These are phyloP conservation scores for Penicillium sp. DNA, from an alignment of 2,329 filamentous ascomycete species.

Conservation along the genomic window DNA sequence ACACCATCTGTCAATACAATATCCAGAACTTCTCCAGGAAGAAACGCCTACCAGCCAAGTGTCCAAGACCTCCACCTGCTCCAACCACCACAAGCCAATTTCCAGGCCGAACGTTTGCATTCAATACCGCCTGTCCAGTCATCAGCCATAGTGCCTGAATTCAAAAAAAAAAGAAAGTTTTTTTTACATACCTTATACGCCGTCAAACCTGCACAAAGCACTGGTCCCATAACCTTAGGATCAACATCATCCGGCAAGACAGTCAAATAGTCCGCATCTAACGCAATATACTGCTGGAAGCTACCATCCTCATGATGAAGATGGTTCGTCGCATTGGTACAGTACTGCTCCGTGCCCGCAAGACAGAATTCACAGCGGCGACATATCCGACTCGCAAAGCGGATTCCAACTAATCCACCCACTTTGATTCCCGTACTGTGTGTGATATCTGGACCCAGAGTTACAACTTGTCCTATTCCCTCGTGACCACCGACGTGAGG, in stretches of 20 bases:
- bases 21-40: neutral
- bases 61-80: slow-evolving; percentile 48
- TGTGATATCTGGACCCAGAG: slow-evolving; percentile 36
- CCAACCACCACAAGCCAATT: slow-evolving; percentile 48
- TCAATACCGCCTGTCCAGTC: slow-evolving; percentile 39
- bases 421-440: slow-evolving; percentile 36
- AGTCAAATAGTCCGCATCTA: slow-evolving; percentile 48
- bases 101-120: slow-evolving; percentile 41
- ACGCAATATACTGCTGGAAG: slow-evolving; percentile 47
- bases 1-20: neutral
- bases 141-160: neutral
- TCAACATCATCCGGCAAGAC: slow-evolving; percentile 46
- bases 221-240: slow-evolving; percentile 42
- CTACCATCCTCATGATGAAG: slow-evolving; percentile 49
- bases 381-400: slow-evolving; percentile 45
- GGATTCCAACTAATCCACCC: slow-evolving; percentile 45
- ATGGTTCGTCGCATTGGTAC: slow-evolving; percentile 45
- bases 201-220: slow-evolving; percentile 48
- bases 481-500: slow-evolving; percentile 50
- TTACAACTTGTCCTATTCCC: slow-evolving; percentile 45
- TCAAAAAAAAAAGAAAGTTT: no score
- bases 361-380: slow-evolving; percentile 46
- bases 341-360: slow-evolving; percentile 44
- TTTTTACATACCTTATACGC: slow-evolving; percentile 40
- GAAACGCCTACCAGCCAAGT: slow-evolving; percentile 40